Conservation (phyloP, 2,329 filamentous ascomycete genomes). For the Pseudogymnoascus sp. region DNA sequence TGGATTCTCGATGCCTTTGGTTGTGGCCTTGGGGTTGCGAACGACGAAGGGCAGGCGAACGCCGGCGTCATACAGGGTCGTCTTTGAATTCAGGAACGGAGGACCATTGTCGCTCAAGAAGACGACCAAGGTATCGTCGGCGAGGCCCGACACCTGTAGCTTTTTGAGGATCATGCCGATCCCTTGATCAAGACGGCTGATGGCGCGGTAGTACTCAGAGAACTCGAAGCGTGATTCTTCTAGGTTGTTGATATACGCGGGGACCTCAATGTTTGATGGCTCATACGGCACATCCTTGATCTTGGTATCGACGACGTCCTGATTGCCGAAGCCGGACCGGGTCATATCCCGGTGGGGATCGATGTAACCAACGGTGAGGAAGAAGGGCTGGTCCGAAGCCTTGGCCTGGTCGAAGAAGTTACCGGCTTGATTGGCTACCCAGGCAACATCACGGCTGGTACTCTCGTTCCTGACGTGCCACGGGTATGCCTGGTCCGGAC, state of each 20-base stretch:
- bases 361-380: conserved; percentile 39
- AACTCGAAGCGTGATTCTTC: conserved; percentile 24
- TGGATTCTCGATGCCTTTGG: conserved; percentile 25
- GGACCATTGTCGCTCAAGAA: conserved; percentile 37
- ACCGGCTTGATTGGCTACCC: conserved; percentile 32
- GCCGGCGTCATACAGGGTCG: conserved; percentile 36
- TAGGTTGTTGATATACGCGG: conserved; percentile 21
- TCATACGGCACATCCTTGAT: conserved; percentile 11
- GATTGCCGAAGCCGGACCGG: conserved; percentile 30
- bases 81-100: conserved; percentile 38
- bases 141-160: conserved; percentile 23
- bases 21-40: conserved; percentile 22
- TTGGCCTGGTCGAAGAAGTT: conserved; percentile 33
- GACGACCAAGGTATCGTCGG: conserved; percentile 31
- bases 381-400: conserved; percentile 32
- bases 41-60: conserved; percentile 33
- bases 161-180: conserved; percentile 30
- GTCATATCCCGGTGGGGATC: conserved; percentile 40
- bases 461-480: conserved; percentile 37
- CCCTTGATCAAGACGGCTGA: conserved; percentile 30
- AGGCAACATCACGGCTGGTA: conserved; percentile 37
- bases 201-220: conserved; percentile 20
- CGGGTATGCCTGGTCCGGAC: conserved; percentile 33
- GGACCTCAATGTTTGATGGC: conserved; percentile 22
- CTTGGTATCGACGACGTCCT: conserved; percentile 21